A percentile compares a stretch with the other conserved stretches of the same genome.
Conservation (phyloP, 306 rosid genomes). For the Sicyos baderoa region DNA sequence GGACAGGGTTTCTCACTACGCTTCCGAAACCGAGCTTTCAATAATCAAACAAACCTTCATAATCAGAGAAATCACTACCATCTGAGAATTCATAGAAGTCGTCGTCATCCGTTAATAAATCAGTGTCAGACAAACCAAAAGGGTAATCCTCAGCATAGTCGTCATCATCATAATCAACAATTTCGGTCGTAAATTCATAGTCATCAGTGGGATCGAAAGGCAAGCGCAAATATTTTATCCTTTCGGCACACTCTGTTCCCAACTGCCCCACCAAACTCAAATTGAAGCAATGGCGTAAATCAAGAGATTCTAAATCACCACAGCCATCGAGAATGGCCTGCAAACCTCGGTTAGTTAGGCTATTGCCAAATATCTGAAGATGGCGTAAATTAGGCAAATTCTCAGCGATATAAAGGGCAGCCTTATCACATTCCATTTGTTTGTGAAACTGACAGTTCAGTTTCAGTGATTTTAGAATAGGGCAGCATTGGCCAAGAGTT, state of each 20-base stretch:
- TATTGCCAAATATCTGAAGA: slow-evolving; percentile 57
- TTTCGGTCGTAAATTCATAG: slow-evolving; percentile 23
- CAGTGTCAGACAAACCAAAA: slow-evolving; percentile 30
- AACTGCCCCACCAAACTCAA: slow-evolving; percentile 33
- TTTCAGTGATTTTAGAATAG: slow-evolving; percentile 41
- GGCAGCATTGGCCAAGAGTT: slow-evolving; percentile 50
- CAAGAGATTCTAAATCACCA: slow-evolving; percentile 59
- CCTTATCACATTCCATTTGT: slow-evolving; percentile 24
- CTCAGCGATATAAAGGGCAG: slow-evolving; percentile 40
- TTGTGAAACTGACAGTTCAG: slow-evolving; percentile 24
- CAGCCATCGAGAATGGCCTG: slow-evolving; percentile 53
- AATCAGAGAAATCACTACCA: slow-evolving; percentile 32
- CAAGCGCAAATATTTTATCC: slow-evolving; percentile 35
- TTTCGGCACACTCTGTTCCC: slow-evolving; percentile 37
- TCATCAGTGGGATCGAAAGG: slow-evolving; percentile 38
- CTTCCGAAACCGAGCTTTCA: not conserved
- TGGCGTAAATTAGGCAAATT: slow-evolving; percentile 41
- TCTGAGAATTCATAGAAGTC: slow-evolving; percentile 32
- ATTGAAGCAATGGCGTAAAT: slow-evolving; percentile 50
- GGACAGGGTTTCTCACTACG: too few relatives aligned
- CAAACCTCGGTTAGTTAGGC: slow-evolving; percentile 50
- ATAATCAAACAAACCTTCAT: slow-evolving; percentile 5
- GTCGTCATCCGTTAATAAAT: slow-evolving; percentile 29
- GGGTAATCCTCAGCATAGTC: slow-evolving; percentile 34
- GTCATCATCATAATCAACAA: slow-evolving; percentile 16